These are phyloP conservation scores for Discostella stelligera DNA, from an alignment of 352 stramenopile species.

Conservation along the genomic window DNA sequence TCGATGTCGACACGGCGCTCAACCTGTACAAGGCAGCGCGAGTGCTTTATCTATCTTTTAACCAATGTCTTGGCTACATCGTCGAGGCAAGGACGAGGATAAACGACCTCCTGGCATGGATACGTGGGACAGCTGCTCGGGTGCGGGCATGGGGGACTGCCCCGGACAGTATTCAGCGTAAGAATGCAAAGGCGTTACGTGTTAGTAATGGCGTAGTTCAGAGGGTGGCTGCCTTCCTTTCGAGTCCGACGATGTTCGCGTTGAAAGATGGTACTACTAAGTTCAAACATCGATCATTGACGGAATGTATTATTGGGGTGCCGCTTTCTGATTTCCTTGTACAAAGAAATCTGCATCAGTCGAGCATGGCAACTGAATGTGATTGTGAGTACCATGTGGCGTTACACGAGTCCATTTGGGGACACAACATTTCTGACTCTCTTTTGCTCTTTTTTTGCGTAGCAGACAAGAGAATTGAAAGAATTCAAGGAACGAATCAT, in stretches of 20 bases:
- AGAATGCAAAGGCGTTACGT: constrained; percentile 68
- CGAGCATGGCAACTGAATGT: not conserved
- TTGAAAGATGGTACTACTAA: constrained; percentile 7
- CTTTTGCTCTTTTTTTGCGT: not conserved
- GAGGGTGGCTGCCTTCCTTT: constrained; percentile 50
- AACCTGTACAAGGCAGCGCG: constrained; percentile 29
- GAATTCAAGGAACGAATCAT: constrained; percentile 5
- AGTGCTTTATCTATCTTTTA: constrained; percentile 54
- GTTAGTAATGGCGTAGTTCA: constrained; percentile 56
- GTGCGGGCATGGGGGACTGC: constrained; percentile 70
- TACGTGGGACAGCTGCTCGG: constrained; percentile 60
- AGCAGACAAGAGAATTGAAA: constrained; percentile 4
- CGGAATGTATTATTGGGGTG: constrained; percentile 47
- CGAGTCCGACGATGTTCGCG: constrained; percentile 17
- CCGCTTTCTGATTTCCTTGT: constrained; percentile 47
- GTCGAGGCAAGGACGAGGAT: constrained; percentile 62
- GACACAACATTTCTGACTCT: not conserved
- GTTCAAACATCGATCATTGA: constrained; percentile 20
- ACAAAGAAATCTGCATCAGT: constrained; percentile 5
- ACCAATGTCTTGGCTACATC: constrained; percentile 51
- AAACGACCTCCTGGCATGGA: constrained; percentile 64
- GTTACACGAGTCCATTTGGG: not conserved
- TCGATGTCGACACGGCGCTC: constrained; percentile 17
- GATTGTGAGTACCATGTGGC: not conserved
- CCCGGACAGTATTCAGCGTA: constrained; percentile 55